Base-by-base conservation (phyloP, 2,329 filamentous ascomycete genomes). In the Chaetomiaceae sp. region DNA sequence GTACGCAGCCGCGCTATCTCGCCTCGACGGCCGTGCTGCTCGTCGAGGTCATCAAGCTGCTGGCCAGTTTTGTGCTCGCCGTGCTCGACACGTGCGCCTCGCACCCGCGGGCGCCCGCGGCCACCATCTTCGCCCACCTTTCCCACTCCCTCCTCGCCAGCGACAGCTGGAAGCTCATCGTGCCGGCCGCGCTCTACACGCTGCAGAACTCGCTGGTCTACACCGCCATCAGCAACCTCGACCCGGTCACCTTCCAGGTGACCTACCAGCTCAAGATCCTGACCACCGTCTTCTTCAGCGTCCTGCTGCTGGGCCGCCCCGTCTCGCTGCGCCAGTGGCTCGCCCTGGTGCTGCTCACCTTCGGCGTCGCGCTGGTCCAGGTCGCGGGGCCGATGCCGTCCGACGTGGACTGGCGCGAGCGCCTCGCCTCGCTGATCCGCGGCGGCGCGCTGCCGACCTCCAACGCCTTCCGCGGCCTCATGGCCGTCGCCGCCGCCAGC, bases 1-100 rank as follows among this genome's bases (percentile, higher is more conserved):
- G 37, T 38, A 32, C 34, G 18, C 37, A 47, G 18, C 52, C 50
- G 10, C 75, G 80, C 58, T 86, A 84, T 61, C 75, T 79, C 52
- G 75, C 79, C 15, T 85, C 79, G 15, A 86, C 81, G 14, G 81
- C 81, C 24, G 79, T 84, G 22, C 78, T 85, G 59, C 67, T 85
- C 43, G 82, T 80, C 60, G 83, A 85, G 64, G 70, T 82, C 42
- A 69, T 82, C 52, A 86, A 85, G 60, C 71, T 84, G 41, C 69
- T 71, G 19, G 71, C 84, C 48, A 83, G 76, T 58, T 66, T 83
- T 38, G 77, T 74, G 15, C 74, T 84, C 61, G 78, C 80, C 6
- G 68, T 83, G 11, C 79, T 81, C 63, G 79, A 84, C 42, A 49
- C 54, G 10, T 45, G 43, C 39, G 32, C 37, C 8, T 49, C 51